Base-by-base conservation (phyloP, 1,139 yeast species). In the Saccharomycopsis hybrid region DNA sequence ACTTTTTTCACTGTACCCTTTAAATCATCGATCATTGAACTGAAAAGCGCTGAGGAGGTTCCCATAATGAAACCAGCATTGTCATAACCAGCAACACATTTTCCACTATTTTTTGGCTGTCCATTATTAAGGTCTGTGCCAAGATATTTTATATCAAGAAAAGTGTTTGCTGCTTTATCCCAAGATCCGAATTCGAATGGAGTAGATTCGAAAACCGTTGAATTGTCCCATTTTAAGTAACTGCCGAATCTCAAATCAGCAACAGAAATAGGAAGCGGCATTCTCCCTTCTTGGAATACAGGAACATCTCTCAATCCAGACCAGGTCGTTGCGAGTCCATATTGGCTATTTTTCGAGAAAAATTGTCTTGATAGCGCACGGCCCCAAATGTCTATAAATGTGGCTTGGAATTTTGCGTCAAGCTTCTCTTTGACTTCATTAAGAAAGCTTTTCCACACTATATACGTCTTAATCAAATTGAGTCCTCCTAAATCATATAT, bases 161-260 rank as follows among this genome's bases (percentile, higher is more conserved):
- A 73, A 49, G 65, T 67, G 55, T 68, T 64, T 44, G 72, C 59
- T 0, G 73, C 64, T 40, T 74, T 74, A 55, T 74, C 78, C 76
- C 77, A 74, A 29, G 76, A 67, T 1, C 78, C 78, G 59, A 73
- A 59, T 58, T 74, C 78, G 54, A 57, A 73, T 2, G 78, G 70
- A 54, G 65, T 72, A 48, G 71, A 60, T 58, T 74, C 78, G 49
- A 72, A 71, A 71, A 84, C 74, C 1, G 95, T 83, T 7, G 92
- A 80, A 62, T 85, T 88, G 13, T 72, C 68, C 59, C 78, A 73
- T 50, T 83, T 68, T 50, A 82, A 71, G 5, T 57, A 52, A 38
- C 80, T 82, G 9, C 95, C 95, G 27, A 80, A 73, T 69, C 96
- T 79, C 52, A 90, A 90, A 61, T 82, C 82, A 1, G 94, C 76